Conservation (phyloP, 192 early-diverging fungal genomes). For the Pilobolus umbonatus region DNA sequence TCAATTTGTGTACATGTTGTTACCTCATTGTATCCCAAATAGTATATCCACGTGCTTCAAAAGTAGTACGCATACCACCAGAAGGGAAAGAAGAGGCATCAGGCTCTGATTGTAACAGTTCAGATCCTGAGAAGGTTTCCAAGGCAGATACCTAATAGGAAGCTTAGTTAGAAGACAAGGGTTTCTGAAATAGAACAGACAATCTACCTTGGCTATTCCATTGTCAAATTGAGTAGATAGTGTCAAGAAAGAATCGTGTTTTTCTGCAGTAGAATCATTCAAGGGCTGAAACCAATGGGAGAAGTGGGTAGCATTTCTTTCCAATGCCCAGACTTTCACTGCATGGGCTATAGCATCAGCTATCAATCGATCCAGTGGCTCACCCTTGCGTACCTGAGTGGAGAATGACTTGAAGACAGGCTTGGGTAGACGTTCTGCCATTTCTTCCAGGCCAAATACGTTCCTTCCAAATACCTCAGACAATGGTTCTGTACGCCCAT, state of each 20-base stretch:
- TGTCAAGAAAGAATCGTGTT: slow-evolving; percentile 97
- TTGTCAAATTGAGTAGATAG: slow-evolving; percentile 76
- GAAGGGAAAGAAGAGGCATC: slow-evolving; percentile 99
- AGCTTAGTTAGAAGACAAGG: not conserved
- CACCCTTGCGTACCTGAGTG: slow-evolving; percentile 89
- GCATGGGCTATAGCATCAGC: slow-evolving; percentile 98
- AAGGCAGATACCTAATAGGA: slow-evolving; percentile 56
- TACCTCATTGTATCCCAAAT: slow-evolving; percentile 90
- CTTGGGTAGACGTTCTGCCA: slow-evolving; percentile 90
- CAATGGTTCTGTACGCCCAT: slow-evolving; percentile 69
- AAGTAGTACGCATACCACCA: slow-evolving; percentile 94
- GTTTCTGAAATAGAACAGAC: slow-evolving; percentile 9
- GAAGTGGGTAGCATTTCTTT: slow-evolving; percentile 95
- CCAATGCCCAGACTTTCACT: slow-evolving; percentile 95
- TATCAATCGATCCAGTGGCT: slow-evolving; percentile 85
- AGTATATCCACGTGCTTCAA: slow-evolving; percentile 99
- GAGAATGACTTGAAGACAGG: slow-evolving; percentile 89
- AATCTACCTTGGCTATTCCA: slow-evolving; percentile 75
- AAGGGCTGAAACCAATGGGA: slow-evolving; percentile 99
- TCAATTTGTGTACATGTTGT: not conserved
- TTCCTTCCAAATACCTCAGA: slow-evolving; percentile 93
- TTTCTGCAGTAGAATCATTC: slow-evolving; percentile 96
- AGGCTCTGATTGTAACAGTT: slow-evolving; percentile 97
- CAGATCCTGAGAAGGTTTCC: slow-evolving; percentile 94
- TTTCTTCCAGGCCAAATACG: slow-evolving; percentile 90